Percentiles rank a stretch among this genome's conserved stretches.
Conservation (phyloP, 257 asterid genomes). For the Nicotiana tabacum region DNA sequence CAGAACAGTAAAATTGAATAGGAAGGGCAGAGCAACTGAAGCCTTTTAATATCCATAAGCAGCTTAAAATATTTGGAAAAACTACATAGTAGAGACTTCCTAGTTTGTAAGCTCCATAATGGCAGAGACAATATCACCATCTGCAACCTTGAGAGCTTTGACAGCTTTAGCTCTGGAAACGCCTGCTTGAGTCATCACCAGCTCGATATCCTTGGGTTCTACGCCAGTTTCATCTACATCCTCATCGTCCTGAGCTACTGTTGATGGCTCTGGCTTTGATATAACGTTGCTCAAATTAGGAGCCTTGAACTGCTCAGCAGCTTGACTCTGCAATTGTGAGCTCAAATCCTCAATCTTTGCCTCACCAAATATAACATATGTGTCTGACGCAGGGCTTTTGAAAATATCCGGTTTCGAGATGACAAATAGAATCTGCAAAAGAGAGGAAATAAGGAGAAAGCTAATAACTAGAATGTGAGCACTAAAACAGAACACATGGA, state of each 20-base stretch:
- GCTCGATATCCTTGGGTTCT: conserved; percentile 61
- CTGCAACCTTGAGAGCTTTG: conserved; percentile 59
- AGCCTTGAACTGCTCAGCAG: conserved; percentile 61
- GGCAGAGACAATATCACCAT: conserved; percentile 71
- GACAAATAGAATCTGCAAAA: conserved; percentile 41
- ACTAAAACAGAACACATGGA: neutral
- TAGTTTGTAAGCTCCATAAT: conserved; percentile 73
- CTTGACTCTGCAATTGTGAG: conserved; percentile 54
- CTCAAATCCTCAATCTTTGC: conserved; percentile 59
- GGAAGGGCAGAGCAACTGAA: neutral
- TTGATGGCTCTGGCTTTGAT: conserved; percentile 53
- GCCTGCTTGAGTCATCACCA: conserved; percentile 66
- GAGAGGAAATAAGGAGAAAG: conserved; percentile 17
- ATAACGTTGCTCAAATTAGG: conserved; percentile 34
- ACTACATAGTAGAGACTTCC: neutral
- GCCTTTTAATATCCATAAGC: neutral
- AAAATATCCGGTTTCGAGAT: conserved; percentile 61
- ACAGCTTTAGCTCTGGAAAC: conserved; percentile 59
- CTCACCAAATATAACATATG: conserved; percentile 53
- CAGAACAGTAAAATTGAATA: neutral
- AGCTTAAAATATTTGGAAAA: neutral
- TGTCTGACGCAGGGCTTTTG: conserved; percentile 63
- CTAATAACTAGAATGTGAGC: neutral
- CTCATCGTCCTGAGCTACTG: conserved; percentile 49
- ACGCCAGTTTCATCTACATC: conserved; percentile 62